A percentile compares a stretch with the other conserved stretches of the same genome.
Conservation (phyloP, 345 rosid species). For the Populus alba region DNA sequence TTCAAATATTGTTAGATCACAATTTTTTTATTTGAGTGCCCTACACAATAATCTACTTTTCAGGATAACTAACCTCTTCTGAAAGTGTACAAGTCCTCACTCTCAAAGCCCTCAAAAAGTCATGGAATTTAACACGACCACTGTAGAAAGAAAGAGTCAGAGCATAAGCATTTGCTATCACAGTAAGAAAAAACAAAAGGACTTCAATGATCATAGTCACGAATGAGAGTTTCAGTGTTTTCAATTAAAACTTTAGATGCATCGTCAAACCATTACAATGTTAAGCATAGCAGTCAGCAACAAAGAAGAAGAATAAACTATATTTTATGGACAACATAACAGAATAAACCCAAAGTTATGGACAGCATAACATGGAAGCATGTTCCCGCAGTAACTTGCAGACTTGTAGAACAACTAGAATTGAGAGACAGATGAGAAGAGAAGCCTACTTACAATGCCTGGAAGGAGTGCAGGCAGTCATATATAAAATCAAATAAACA, state of each 20-base stretch:
- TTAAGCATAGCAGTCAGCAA: neutral
- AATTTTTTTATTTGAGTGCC: neutral
- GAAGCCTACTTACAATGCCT: neutral
- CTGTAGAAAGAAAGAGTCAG: constrained; percentile 44
- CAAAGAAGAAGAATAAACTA: neutral
- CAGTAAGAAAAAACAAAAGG: neutral
- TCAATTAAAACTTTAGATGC: neutral
- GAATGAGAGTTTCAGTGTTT: neutral
- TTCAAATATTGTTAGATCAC: neutral
- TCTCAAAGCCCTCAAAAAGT: constrained; percentile 57
- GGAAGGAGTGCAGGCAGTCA: neutral
- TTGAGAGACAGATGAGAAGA: neutral
- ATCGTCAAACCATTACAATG: neutral
- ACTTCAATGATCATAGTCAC: neutral
- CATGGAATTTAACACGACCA: constrained; percentile 57
- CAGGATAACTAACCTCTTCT: constrained; percentile 50
- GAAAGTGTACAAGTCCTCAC: constrained; percentile 61
- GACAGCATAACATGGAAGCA: neutral
- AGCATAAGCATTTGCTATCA: neutral
- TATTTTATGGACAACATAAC: neutral
- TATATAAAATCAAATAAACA: neutral
- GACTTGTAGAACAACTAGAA: neutral
- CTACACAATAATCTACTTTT: neutral
- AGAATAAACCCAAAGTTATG: neutral
- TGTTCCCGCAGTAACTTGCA: too few relatives aligned